Percentiles rank a stretch among this genome's conserved stretches.
Evolutionary conservation across 2,329 filamentous ascomycete genomes (phyloP).

Genomic region (Colletotrichum zoysiae): DNA sequence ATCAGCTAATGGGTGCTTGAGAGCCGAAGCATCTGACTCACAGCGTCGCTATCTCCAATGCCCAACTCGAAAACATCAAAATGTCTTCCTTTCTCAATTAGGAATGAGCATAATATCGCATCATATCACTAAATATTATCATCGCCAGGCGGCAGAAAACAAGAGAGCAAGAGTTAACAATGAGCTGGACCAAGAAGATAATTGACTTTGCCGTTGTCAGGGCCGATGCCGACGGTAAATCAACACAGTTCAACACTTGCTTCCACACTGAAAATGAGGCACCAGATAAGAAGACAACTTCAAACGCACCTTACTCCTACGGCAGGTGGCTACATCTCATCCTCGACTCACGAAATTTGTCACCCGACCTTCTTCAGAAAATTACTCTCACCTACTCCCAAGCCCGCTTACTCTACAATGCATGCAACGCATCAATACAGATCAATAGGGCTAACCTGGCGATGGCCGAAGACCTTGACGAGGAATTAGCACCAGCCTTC

Average conservation of each 20-base stretch:
- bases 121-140: no score
- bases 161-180: background rate
- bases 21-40: no score
- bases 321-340: slow-evolving; percentile 58
- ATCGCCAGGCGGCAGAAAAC: no score
- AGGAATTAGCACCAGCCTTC: slow-evolving; percentile 48
- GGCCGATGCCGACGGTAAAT: background rate
- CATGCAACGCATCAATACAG: slow-evolving; percentile 49
- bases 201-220: background rate
- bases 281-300: background rate
- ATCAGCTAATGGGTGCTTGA: no score
- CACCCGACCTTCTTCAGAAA: slow-evolving; percentile 46
- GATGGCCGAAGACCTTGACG: slow-evolving; percentile 51
- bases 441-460: slow-evolving; percentile 47
- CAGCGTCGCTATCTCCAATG: no score
- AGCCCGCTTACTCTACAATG: slow-evolving; percentile 47
- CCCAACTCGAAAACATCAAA: no score
- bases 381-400: slow-evolving; percentile 48
- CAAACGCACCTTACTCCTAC: background rate
- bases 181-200: background rate
- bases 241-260: background rate
- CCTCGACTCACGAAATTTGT: slow-evolving; percentile 49
- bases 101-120: no score
- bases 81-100: no score
- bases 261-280: background rate